These are phyloP conservation scores for Yamadazyma membranifaciens DNA, from an alignment of 1,139 yeast genomes.

Conservation along the genomic window DNA sequence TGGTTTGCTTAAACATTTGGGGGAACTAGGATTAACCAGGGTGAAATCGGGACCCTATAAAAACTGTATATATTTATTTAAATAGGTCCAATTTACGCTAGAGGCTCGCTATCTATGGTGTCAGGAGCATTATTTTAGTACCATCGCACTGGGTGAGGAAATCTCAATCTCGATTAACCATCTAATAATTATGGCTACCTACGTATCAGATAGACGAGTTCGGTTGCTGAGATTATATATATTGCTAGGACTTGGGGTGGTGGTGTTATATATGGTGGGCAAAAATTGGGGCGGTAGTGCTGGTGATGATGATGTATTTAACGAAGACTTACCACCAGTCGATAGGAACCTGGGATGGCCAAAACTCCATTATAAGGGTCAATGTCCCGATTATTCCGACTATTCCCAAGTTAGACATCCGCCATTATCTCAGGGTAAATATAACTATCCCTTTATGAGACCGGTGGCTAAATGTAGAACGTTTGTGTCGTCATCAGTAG, in stretches of 20 bases:
- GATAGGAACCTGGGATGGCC: background rate
- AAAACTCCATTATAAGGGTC: conserved; percentile 5
- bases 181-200: background rate
- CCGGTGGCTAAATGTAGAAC: conserved; percentile 75
- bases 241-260: background rate
- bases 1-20: conserved; percentile 23
- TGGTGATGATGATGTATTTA: background rate
- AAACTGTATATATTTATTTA: conserved; percentile 21
- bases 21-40: conserved; percentile 27
- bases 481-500: conserved; percentile 62
- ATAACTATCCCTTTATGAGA: conserved; percentile 68
- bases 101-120: too few relatives aligned
- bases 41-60: conserved; percentile 23
- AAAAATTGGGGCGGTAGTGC: background rate
- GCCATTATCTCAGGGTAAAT: conserved; percentile 49
- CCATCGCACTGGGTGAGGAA: conserved; percentile 5
- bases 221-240: background rate
- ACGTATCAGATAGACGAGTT: conserved; percentile 1
- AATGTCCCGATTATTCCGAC: conserved; percentile 43
- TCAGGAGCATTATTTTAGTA: background rate
- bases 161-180: background rate
- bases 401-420: conserved; percentile 43
- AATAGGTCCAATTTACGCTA: background rate
- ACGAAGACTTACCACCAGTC: background rate
- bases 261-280: background rate